Base-by-base conservation (phyloP, 805 yeast genomes). In the Yarrowia divulgata region DNA sequence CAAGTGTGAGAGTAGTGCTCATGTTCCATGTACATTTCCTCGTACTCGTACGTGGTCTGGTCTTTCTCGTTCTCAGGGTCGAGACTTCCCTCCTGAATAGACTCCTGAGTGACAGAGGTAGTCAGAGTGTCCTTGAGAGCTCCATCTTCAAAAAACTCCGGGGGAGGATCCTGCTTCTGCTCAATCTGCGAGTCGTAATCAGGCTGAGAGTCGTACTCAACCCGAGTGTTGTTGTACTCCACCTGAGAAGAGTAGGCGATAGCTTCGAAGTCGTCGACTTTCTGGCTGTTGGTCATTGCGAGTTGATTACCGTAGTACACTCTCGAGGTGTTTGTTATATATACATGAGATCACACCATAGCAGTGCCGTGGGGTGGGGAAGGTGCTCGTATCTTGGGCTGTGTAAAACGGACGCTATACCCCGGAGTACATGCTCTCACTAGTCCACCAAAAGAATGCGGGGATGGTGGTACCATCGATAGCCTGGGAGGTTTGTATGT, bases 1-100 rank as follows among this genome's bases (percentile, higher is more conserved):
- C 58, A 54, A 12, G 16, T 19, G 12, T 54, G 43, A 18, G 58
- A 54, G 58, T 54, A 54, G 34, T 54, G 58, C 19, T 54, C 58
- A 3, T 35, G 58, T 3, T 54, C 58, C 32, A 19, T 18, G 18
- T 54, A 35, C 34, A 54, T 54, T 32, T 54, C 58, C 8, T 18
- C 43, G 6, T 6, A 54, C 37, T 54, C 43, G 8, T 19, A 37
- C 16, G 16, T 9, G 54, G 8, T 34, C 1, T n/a, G 13, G 7
- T 37, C 18, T 18, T 54, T 54, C 43, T 54, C 58, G 14, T 32
- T 12, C 8, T 18, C n/a, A 6, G 13, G 43, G 3, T 18, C 32
- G 14, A 54, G 6, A 14, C 43, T 37, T 9, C 58, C 58, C 32
- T 54, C 58, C 1, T 13, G 58, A 8, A 54, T 29, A 13, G 58